Conservation (phyloP, 805 yeast genomes). For the Lachancea kluyveri region DNA sequence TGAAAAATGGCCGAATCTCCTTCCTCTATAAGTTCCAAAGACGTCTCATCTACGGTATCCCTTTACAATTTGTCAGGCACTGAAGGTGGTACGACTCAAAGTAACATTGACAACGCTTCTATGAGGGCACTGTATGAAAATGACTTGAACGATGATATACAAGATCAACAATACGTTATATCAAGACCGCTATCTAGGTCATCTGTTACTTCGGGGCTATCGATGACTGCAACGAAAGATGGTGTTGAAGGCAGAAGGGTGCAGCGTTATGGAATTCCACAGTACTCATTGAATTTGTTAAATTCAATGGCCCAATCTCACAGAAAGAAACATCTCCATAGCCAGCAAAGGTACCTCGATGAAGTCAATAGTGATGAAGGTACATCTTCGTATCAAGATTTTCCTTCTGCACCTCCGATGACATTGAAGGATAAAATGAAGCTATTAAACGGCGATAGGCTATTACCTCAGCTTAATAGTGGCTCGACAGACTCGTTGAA, state of each 20-base stretch:
- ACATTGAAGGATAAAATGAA: slow-evolving; percentile 40
- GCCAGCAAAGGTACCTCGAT: slow-evolving; percentile 5
- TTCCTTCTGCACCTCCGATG: slow-evolving; percentile 34
- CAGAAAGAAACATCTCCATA: slow-evolving; percentile 10
- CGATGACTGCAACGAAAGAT: slow-evolving; percentile 69
- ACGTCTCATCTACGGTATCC: slow-evolving; percentile 19
- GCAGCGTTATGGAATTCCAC: slow-evolving; percentile 39
- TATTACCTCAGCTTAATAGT: slow-evolving; percentile 1
- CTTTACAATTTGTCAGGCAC: slow-evolving; percentile 13
- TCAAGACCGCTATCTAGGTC: slow-evolving; percentile 58
- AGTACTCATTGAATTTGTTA: slow-evolving; percentile 33
- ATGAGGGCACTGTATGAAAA: slow-evolving; percentile 18
- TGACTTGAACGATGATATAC: slow-evolving; percentile 19
- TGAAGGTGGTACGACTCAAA: slow-evolving; percentile 8
- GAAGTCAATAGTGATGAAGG: slow-evolving; percentile 3
- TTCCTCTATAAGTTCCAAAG: slow-evolving; percentile 18
- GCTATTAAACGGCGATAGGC: slow-evolving; percentile 31
- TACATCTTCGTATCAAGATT: slow-evolving; percentile 15
- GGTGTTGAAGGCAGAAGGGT: slow-evolving; percentile 61
- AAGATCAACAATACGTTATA: slow-evolving; percentile 14
- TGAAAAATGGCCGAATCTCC: no score
- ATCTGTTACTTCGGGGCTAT: slow-evolving; percentile 60
- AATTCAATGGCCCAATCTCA: slow-evolving; percentile 29
- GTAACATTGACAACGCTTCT: slow-evolving; percentile 13
- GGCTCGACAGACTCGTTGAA: slow-evolving; percentile 6